phyloP scores from a whole-genome alignment of 306 rosid species.

The Vigna angularis region DNA sequence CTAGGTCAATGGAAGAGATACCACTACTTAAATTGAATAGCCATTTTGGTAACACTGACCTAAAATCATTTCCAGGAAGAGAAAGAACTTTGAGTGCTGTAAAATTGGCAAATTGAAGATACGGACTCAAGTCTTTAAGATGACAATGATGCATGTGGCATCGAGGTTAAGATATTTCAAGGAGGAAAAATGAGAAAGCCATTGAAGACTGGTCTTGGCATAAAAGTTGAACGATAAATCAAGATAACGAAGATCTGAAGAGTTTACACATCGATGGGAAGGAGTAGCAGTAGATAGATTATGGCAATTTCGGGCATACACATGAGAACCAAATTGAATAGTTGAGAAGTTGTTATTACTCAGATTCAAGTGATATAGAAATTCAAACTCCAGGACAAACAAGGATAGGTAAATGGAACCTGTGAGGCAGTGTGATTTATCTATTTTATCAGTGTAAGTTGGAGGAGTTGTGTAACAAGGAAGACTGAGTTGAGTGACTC shows the following conservation, averaged over 20 bases:
- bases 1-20: background rate
- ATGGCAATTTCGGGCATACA: background rate
- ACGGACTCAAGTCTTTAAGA: background rate
- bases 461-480: background rate
- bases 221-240: background rate
- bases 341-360: background rate
- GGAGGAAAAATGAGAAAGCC: constrained; percentile 31
- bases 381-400: background rate
- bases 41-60: constrained; percentile 11
- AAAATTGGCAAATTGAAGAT: background rate
- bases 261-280: background rate
- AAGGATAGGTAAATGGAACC: background rate
- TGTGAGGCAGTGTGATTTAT: background rate
- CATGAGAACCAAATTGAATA: background rate
- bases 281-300: background rate
- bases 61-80: background rate
- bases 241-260: background rate
- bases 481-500: constrained; percentile 3
- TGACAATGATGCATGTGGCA: background rate
- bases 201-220: background rate
- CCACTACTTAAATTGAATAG: background rate
- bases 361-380: constrained; percentile 2
- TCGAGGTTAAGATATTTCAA: background rate
- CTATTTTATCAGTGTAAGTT: background rate
- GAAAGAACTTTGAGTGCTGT: constrained; percentile 24